Percentiles rank a stretch among this genome's conserved stretches.
These are phyloP conservation scores for Oryza punctata DNA, from an alignment of 176 grass and related monocot species.

Conservation along the genomic window DNA sequence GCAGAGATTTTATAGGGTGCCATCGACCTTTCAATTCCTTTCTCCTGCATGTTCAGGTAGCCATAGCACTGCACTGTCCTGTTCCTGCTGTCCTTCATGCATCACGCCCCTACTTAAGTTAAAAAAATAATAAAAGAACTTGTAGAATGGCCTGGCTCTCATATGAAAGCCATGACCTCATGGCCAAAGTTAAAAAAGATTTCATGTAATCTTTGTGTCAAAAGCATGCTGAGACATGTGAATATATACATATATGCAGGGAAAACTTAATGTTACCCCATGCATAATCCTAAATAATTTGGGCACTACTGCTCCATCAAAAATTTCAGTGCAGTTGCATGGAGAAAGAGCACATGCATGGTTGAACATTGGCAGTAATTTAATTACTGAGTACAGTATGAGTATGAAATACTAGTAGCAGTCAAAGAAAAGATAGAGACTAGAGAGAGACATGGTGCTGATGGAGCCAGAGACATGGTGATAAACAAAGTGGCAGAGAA, in stretches of 20 bases:
- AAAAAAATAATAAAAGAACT: too few relatives aligned
- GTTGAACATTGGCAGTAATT: slow-evolving; percentile 20
- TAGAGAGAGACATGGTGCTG: not conserved
- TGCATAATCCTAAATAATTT: not conserved
- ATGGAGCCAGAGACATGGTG: slow-evolving; percentile 1
- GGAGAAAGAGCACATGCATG: slow-evolving; percentile 35
- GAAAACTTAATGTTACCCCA: slow-evolving; percentile 2
- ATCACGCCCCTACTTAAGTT: not conserved
- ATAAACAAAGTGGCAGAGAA: slow-evolving; percentile 39
- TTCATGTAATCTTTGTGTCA: slow-evolving; percentile 18
- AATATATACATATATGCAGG: not conserved
- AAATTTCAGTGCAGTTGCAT: slow-evolving; percentile 33
- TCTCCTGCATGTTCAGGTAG: slow-evolving; percentile 1
- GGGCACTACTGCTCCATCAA: not conserved
- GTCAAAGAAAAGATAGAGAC: slow-evolving; percentile 9
- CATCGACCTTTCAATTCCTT: slow-evolving; percentile 36
- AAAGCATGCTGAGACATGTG: slow-evolving; percentile 37
- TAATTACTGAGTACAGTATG: not conserved
- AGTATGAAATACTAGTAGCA: not conserved
- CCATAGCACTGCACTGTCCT: slow-evolving; percentile 28
- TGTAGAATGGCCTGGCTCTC: not conserved
- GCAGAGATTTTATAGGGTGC: slow-evolving; percentile 32
- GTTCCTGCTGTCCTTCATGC: not conserved
- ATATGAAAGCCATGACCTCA: slow-evolving; percentile 48
- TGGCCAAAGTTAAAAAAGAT: slow-evolving; percentile 22